Base-by-base conservation (phyloP, 1,284 basidiomycete species). In the Ceratobasidium sp. region DNA sequence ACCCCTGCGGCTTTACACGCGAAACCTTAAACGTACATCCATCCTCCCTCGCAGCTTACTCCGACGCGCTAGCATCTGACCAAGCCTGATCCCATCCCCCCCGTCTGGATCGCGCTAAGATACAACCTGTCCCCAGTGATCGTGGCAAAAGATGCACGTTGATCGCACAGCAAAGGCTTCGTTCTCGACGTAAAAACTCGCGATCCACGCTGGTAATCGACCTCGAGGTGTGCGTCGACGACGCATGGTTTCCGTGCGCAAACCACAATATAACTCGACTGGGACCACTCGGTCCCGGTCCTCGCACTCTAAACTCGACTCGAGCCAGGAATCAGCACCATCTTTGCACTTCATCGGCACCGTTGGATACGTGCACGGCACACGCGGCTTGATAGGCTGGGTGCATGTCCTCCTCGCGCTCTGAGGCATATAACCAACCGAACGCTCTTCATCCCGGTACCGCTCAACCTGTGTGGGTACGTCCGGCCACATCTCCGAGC, bases 211-310 rank as follows among this genome's bases (percentile, higher is more conserved):
- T 20, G 28, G 56, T 58, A 31, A 58, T 58, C 56, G 56, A 58
- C 56, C 15, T 31, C 28, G 51, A 31, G 28, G n/a, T n/a, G n/a
- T n/a, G n/a, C n/a, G n/a, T n/a, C n/a, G 5, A 54, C 51, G 13
- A 13, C 45, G 51, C 51, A 54, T 31, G 51, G 11, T 26, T 13
- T 54, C 23, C 51, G n/a, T 10, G 6, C 51, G 28, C 51, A 54
- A 54, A 13, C 23, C 51, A 54, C 51, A 54, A 54, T 54, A 26
- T 54, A 54, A 54, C 51, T 54, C 51, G 51, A 54, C 51, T 54
- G 1, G 51, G 51, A 11, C 17, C 23, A 23, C 51, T 31, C 53
- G 23, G 23, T 54, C n/a, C 53, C 49, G 17, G 49, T 8, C 7
- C 7, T 42, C 39, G 39, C 6, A 13, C 39, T n/a, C n/a, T n/a